phyloP scores from a whole-genome alignment of 1,284 basidiomycete species.

The Stereum hirsutum region DNA sequence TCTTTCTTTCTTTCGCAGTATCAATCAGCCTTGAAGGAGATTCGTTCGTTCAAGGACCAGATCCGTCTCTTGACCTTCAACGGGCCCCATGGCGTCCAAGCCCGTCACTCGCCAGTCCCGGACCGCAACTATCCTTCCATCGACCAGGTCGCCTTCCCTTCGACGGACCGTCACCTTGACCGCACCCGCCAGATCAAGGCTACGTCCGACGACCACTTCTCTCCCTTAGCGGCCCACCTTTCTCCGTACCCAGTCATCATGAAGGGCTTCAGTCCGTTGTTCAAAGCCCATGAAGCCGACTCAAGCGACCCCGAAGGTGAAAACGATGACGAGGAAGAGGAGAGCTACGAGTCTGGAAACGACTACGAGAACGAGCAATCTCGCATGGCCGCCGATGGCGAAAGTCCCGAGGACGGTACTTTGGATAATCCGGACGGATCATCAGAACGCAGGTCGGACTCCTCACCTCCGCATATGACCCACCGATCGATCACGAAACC shows the following conservation, averaged over 20 bases:
- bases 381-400: not conserved
- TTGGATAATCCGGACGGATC: too few species aligned
- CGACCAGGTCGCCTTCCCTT: too few species aligned
- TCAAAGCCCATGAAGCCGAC: too few species aligned
- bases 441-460: not conserved
- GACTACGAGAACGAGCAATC: not conserved
- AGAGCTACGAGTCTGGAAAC: slow-evolving; percentile 5
- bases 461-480: not conserved
- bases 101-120: too few species aligned
- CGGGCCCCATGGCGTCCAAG: too few species aligned
- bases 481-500: slow-evolving; percentile 8
- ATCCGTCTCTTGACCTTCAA: too few species aligned
- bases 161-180: too few species aligned
- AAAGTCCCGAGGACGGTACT: not conserved
- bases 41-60: too few species aligned
- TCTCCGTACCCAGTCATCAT: slow-evolving; percentile 9
- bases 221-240: slow-evolving; percentile 11
- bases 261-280: slow-evolving; percentile 10
- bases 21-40: too few species aligned
- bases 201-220: slow-evolving; percentile 11
- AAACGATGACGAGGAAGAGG: not conserved
- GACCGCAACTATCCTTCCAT: too few species aligned
- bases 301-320: not conserved
- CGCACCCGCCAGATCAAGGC: too few species aligned
- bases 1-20: too few species aligned